These are phyloP conservation scores for Eucalyptus urophylla DNA, from an alignment of 345 rosid species.

Conservation along the genomic window DNA sequence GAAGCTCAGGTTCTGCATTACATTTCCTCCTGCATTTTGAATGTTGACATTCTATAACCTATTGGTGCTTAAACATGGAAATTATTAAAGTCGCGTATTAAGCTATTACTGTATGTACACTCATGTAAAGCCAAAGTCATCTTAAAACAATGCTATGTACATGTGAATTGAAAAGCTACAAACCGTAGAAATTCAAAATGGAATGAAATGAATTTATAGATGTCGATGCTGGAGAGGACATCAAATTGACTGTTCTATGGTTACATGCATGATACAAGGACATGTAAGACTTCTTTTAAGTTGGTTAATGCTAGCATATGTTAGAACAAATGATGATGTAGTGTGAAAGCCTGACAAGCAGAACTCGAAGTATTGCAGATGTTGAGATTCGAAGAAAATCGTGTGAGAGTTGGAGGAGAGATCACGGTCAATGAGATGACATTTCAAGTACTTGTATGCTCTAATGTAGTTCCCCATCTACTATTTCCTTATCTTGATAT, in stretches of 20 bases:
- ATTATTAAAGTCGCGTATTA: background rate
- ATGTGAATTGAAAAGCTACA: background rate
- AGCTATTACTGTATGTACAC: background rate
- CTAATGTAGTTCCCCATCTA: background rate
- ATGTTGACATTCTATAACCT: background rate
- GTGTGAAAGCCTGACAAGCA: background rate
- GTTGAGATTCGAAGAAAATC: background rate
- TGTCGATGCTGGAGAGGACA: background rate
- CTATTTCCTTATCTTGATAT: background rate
- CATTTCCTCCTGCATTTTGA: background rate
- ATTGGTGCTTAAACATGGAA: background rate
- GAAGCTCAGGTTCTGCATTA: background rate
- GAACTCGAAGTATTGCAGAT: background rate
- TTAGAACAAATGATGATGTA: background rate
- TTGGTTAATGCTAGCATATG: background rate
- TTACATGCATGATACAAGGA: background rate
- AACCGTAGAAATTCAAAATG: background rate
- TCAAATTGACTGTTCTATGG: background rate
- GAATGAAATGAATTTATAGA: background rate
- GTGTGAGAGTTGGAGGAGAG: background rate
- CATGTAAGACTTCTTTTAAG: background rate
- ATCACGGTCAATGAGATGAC: background rate
- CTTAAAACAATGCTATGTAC: background rate
- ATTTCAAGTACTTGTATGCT: background rate
- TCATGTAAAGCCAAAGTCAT: background rate